These are phyloP conservation scores for Paramecium biaurelia DNA, from an alignment of 73 alveolate genomes.

Conservation along the genomic window DNA sequence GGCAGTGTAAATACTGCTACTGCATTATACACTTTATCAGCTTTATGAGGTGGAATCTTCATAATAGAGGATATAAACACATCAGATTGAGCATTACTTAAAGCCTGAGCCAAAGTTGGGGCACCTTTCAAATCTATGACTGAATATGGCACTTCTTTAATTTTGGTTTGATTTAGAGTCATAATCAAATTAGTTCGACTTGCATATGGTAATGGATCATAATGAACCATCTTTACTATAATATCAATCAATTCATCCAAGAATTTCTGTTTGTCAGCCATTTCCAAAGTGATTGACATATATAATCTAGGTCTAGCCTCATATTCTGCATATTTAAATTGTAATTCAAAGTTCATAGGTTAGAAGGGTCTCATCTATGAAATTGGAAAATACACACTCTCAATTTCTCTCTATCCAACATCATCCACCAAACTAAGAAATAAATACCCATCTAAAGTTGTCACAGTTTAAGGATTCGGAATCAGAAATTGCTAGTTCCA, in stretches of 20 bases:
- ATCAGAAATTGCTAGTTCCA: conserved; percentile 96
- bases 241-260: conserved; percentile 91
- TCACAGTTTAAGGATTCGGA: conserved; percentile 87
- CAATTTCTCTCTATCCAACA: conserved; percentile 85
- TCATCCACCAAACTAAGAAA: conserved; percentile 90
- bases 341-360: conserved; percentile 93
- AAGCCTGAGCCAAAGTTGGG: conserved; percentile 81
- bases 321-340: conserved; percentile 74
- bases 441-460: conserved; percentile 92
- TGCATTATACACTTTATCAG: conserved; percentile 92
- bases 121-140: conserved; percentile 83
- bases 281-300: conserved; percentile 87
- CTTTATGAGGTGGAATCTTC: conserved; percentile 93
- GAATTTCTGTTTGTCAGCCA: conserved; percentile 79
- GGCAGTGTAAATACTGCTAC: conserved; percentile 93
- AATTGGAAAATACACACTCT: conserved; percentile 88
- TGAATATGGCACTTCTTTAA: conserved; percentile 85
- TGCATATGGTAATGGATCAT: conserved; percentile 92
- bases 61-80: conserved; percentile 89
- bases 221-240: conserved; percentile 89
- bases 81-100: conserved; percentile 72
- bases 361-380: conserved; percentile 88
- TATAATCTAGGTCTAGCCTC: conserved; percentile 90
- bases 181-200: conserved; percentile 84
- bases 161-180: conserved; percentile 90